Conservation (phyloP, 352 stramenopile species). For the Pythium phragmitis region DNA sequence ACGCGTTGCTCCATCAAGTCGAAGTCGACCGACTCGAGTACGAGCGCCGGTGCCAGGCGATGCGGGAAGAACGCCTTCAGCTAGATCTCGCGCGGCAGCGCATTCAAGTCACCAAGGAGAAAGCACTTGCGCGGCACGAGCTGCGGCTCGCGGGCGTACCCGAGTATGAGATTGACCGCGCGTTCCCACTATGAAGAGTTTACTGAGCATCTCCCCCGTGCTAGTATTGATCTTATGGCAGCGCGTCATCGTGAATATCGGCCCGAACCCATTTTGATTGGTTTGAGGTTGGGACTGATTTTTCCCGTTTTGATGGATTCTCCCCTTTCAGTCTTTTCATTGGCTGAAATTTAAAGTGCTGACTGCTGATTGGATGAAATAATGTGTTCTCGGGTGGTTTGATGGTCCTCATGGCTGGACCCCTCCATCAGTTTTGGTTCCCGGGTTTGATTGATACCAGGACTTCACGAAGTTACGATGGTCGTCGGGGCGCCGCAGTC, state of each 20-base stretch:
- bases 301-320: background rate
- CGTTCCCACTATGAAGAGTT: constrained; percentile 8
- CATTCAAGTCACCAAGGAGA: constrained; percentile 19
- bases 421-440: background rate
- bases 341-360: background rate
- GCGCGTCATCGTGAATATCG: too few species aligned
- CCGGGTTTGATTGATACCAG: background rate
- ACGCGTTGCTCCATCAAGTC: background rate
- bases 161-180: constrained; percentile 19
- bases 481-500: constrained; percentile 1
- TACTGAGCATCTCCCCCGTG: too few species aligned
- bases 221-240: too few species aligned
- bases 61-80: constrained; percentile 7
- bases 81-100: constrained; percentile 6
- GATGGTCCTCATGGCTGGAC: background rate
- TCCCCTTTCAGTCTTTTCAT: background rate
- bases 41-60: background rate
- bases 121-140: constrained; percentile 14
- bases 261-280: background rate
- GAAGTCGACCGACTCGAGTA: constrained; percentile 1
- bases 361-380: background rate
- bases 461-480: background rate
- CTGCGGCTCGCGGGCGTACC: constrained; percentile 21
- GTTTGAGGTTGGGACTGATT: background rate
- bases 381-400: background rate